Base-by-base conservation (phyloP, 768 basidiomycete species). In the Amanita subjunquillea region DNA sequence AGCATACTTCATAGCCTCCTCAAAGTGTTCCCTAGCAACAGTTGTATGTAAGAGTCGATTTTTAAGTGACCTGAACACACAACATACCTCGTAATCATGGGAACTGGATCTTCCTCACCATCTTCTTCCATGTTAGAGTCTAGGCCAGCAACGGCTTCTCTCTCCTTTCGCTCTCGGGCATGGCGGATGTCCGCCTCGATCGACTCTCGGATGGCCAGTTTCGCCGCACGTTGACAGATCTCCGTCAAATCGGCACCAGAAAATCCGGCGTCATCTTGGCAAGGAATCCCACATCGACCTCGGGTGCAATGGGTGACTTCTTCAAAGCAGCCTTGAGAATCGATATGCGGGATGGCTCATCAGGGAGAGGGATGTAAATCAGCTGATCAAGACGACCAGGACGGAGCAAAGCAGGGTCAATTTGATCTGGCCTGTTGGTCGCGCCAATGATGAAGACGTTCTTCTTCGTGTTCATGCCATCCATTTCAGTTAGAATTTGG, bases 171-270 rank as follows among this genome's bases (percentile, higher is more conserved):
- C 65, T 91, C 95, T 53, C 94, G 75, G 37, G 83, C 78, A 53
- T 61, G 70, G 58, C 83, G 73, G 62, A 99, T 87, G 69, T 99
- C 96, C 6, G 89, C 70, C 61, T 98, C 94, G 60, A 99, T 99
- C 53, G 85, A 87, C 68, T 88, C 91, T 25, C 95, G 81, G 63
- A 99, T 99, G 1, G 95, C 95, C 51, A 97, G 76, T 74, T 99
- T 99, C 51, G 94, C 94, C 4, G 96, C 86, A 48, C 96, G 83
- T 69, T 98, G 95, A 67, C 95, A 98, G 62, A 99, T 95, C 68
- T 98, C 96, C n/a, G 95, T 95, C 59, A 98, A 73, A 81, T 99
- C 96, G 53, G 96, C 96, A 83, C 96, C 96, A 63, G 95, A 98
- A 83, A 87, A 99, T 10, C 96, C 62, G 97, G 91, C 12, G 95